Evolutionary conservation across 257 asterid species (phyloP), one percentile per base, ranked within the genome.

Genomic region (Pogostemon cablin): DNA sequence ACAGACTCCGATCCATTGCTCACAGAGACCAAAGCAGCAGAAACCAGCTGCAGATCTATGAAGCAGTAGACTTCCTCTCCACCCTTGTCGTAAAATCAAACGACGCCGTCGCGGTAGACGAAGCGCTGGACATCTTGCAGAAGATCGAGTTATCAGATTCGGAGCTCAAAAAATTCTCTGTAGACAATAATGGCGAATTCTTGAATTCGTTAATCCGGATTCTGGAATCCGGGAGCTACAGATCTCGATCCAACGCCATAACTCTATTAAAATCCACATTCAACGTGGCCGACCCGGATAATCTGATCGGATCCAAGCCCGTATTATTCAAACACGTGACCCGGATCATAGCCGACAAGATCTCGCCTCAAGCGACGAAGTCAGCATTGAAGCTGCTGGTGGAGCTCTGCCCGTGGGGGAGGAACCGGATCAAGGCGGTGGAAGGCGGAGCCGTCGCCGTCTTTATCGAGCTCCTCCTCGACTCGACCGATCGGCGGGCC

Each of bases 371-470:
- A 48, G 91, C 84, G 1, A 75, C 89, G 2, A 88, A 83, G 25
- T 73, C 83, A 0, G 90, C 92, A 47, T 59, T 91, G 62, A 85
- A 85, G 81, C 74, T 91, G 4, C 90, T 91, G 0, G 40, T 81
- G 32, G 87, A 80, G 67, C 63, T 86, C 0, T 84, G 88, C 39
- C 95, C 90, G 20, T 86, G 89, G 92, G 96, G 96, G 3, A 73
- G 90, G 37, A 91, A 91, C 71, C 69, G 91, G 9, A 69, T 83
- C 52, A 91, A 88, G 47, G 96, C 91, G 9, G 80, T 76, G 1
- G 86, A 85, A 40, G 60, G 78, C 37, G 90, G 88, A n/a, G 81
- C 78, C 2, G 87, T 86, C 0, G 9, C 53, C 6, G 77, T 73
- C 2, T 75, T 91, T 41, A 68, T 87, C 12, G 93, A 91, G 70